These are phyloP conservation scores for Platanus orientalis DNA, from an alignment of 164 flowering plant species.

Conservation along the genomic window DNA sequence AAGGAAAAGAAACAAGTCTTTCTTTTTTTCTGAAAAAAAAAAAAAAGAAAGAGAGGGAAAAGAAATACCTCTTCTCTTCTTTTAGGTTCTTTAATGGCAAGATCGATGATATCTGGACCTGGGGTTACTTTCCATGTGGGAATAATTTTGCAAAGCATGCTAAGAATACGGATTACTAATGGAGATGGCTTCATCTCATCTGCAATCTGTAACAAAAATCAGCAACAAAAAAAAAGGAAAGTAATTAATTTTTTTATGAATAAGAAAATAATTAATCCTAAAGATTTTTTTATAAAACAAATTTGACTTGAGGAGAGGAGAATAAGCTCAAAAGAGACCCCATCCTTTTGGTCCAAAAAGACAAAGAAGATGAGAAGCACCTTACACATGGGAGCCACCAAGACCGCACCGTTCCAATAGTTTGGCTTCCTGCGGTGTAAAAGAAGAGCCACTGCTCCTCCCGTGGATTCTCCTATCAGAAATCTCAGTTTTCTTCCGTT, in stretches of 20 bases:
- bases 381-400: conserved; percentile 98
- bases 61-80: conserved; percentile 53
- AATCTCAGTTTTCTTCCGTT: conserved; percentile 55
- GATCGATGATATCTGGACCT: conserved; percentile 56
- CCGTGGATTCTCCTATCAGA: conserved; percentile 91
- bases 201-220: conserved; percentile 77
- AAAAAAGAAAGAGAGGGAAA: too few relatives aligned
- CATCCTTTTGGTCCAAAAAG: too few relatives aligned
- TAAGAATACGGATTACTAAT: conserved; percentile 36
- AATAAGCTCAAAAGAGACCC: background rate
- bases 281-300: too few relatives aligned
- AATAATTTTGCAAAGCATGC: conserved; percentile 44
- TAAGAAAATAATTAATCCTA: too few relatives aligned
- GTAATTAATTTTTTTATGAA: too few relatives aligned
- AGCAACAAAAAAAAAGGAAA: too few relatives aligned
- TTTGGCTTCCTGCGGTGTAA: conserved; percentile 60
- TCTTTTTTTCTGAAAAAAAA: too few relatives aligned
- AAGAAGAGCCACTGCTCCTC: conserved; percentile 76
- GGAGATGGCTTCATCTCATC: conserved; percentile 63
- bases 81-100: conserved; percentile 60
- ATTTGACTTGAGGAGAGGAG: background rate
- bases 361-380: conserved; percentile 23
- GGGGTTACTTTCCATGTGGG: conserved; percentile 74
- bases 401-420: conserved; percentile 80
- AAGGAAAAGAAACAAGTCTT: background rate